Base-by-base conservation (phyloP, 2,329 filamentous ascomycete genomes). In the Apiospora kogelbergensis region DNA sequence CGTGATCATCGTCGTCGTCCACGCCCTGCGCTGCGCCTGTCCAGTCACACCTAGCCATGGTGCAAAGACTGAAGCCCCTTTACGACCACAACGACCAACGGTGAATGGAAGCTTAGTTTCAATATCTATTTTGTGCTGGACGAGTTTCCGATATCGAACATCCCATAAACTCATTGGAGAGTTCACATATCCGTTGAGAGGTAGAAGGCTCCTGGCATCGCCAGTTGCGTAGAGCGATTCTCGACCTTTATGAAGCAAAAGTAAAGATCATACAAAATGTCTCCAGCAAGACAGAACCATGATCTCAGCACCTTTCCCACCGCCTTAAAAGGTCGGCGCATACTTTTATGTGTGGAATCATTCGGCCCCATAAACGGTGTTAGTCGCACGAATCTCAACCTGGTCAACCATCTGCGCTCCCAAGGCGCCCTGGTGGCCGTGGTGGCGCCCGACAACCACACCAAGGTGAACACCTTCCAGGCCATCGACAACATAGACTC, bases 281-380 rank as follows among this genome's bases (percentile, higher is more conserved):
- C n/a, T 15, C 20, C 48, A 66, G 30, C 9, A 65, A 45, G 60
- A 20, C 26, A n/a, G 22, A 15, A 64, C 10, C 81, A 83, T 72
- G 81, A 86, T 69, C 75, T 84, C 66, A 78, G 82, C 13, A 71
- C 77, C 46, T 88, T 88, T 70, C 85, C 85, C 0, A 53, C 76
- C 1, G 75, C 81, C 10, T 82, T 92, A n/a, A 79, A 82, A 45
- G 88, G 88, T 11, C 90, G 89, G 77, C 86, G 86, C 71, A 84
- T 93, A 70, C 80, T 93, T 9, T 84, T 93, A 9, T 91, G 90
- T 71, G 92, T 90, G 17, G 91, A 93, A 76, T 92, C 90, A 0
- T 90, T 92, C 69, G 90, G 90, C 3, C 90, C 90, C 0, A 89
- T 93, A 76, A 93, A 93, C 75, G 90, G 91, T n/a, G 90, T 93